Evolutionary conservation across 2,329 filamentous ascomycete species (phyloP).

Genomic region (Scopulariopsis brevicaulis): DNA sequence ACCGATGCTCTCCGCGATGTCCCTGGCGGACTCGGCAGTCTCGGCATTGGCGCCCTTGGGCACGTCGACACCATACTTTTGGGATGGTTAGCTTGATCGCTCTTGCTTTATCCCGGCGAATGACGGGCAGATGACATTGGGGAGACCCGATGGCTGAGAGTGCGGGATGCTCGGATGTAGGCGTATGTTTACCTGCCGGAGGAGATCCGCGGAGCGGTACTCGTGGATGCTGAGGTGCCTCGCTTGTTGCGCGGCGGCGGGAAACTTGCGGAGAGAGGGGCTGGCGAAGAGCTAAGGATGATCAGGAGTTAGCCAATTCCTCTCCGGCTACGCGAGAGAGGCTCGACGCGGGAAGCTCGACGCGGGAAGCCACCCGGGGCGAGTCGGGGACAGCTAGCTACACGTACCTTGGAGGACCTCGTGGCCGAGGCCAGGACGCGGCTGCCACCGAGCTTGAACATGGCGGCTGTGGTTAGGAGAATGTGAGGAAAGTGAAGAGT

Average conservation of each 20-base stretch:
- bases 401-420: constrained; percentile 58
- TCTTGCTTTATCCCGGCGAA: constrained; percentile 1
- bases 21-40: constrained; percentile 77
- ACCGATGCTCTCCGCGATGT: constrained; percentile 81
- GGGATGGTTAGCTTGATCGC: background rate
- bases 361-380: background rate
- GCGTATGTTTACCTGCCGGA: constrained; percentile 49
- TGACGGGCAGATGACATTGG: background rate
- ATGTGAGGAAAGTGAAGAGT: constrained; percentile 5
- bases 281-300: constrained; percentile 3
- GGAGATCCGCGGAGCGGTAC: constrained; percentile 88
- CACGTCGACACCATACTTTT: constrained; percentile 84
- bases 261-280: constrained; percentile 40
- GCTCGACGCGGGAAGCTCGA: constrained; percentile 1
- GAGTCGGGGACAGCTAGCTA: constrained; percentile 1
- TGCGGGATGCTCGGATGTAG: background rate
- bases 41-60: constrained; percentile 82
- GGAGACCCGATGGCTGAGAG: background rate
- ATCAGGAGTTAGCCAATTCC: constrained; percentile 8
- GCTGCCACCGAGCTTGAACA: constrained; percentile 83
- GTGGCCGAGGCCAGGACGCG: constrained; percentile 71
- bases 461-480: constrained; percentile 21
- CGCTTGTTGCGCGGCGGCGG: constrained; percentile 65
- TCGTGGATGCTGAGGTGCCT: constrained; percentile 95
- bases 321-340: background rate